Base-by-base conservation (phyloP, 306 rosid genomes). In the Cicer yamashitae region DNA sequence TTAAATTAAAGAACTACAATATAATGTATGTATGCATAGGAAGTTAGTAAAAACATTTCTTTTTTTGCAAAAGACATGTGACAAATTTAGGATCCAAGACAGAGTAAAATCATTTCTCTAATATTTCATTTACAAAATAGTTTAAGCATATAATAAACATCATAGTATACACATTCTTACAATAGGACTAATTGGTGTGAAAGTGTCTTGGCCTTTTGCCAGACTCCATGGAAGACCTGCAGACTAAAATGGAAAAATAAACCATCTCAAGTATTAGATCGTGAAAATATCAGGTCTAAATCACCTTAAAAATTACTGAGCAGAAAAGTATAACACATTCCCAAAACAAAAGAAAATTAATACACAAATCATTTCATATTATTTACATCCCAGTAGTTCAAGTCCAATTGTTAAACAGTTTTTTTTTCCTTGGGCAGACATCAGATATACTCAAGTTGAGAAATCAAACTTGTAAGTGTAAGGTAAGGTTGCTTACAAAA, bases 151-250 rank as follows among this genome's bases (percentile, higher is more conserved):
- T 50, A 11, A 79, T 56, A 76, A 75, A 25, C 30, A 76, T 69
- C 69, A 69, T n/a, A 41, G 76, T 34, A 41, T 48, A 70, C 67
- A 50, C 56, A 67, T 68, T 18, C 81, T 77, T 70, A 81, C 94
- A 82, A 88, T 82, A 20, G 88, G 88, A 82, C 98, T 87, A 65
- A 93, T 93, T 71, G 98, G 98, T 6, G 98, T 94, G 86, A 94
- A 94, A 50, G 97, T 94, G 78, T 91, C 98, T 87, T 90, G 96
- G 82, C 97, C 97, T 78, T 94, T 94, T 13, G 98, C 94, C 54
- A 90, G 47, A 46, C 86, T 84, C 98, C 98, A 94, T 78, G 98
- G 98, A 90, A 91, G 97, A 80, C 97, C 97, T 87, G 94, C 96
- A 87, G 98, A 90, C 98, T 94, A 84, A 53, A 82, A 45, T 20